phyloP scores from a whole-genome alignment of 2,329 filamentous ascomycete species.

The Neonectria neomacrospora region DNA sequence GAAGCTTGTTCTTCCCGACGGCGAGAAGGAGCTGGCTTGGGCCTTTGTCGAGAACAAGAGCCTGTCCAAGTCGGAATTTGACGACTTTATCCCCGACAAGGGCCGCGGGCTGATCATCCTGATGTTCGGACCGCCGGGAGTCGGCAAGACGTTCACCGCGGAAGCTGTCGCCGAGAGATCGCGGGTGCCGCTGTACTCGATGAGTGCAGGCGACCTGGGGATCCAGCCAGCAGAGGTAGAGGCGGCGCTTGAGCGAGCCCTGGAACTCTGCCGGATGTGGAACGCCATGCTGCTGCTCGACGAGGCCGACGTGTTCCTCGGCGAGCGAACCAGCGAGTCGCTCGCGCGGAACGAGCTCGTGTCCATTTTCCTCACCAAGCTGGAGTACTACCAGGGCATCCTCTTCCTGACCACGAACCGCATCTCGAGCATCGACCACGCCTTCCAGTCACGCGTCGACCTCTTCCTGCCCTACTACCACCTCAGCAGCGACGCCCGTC shows the following conservation, averaged over 20 bases:
- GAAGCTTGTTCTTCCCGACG: constrained; percentile 50
- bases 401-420: constrained; percentile 54
- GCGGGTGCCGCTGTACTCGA: constrained; percentile 52
- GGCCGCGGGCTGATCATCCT: constrained; percentile 58
- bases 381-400: constrained; percentile 53
- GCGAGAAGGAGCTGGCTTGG: constrained; percentile 53
- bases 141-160: constrained; percentile 60
- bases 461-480: constrained; percentile 46
- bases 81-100: constrained; percentile 52
- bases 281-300: constrained; percentile 57
- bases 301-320: constrained; percentile 57
- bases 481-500: constrained; percentile 42
- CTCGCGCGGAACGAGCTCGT: constrained; percentile 55
- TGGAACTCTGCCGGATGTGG: constrained; percentile 59
- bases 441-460: constrained; percentile 52
- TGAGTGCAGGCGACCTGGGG: constrained; percentile 55
- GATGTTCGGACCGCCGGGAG: constrained; percentile 57
- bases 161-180: constrained; percentile 53
- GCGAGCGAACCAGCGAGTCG: constrained; percentile 46
- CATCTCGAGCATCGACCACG: constrained; percentile 49
- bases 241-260: constrained; percentile 46
- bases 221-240: constrained; percentile 49
- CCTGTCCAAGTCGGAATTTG: constrained; percentile 40
- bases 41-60: constrained; percentile 52
- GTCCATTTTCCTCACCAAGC: constrained; percentile 47